phyloP scores from a whole-genome alignment of 169 alveolate genomes.

The Eimeria tenella region DNA sequence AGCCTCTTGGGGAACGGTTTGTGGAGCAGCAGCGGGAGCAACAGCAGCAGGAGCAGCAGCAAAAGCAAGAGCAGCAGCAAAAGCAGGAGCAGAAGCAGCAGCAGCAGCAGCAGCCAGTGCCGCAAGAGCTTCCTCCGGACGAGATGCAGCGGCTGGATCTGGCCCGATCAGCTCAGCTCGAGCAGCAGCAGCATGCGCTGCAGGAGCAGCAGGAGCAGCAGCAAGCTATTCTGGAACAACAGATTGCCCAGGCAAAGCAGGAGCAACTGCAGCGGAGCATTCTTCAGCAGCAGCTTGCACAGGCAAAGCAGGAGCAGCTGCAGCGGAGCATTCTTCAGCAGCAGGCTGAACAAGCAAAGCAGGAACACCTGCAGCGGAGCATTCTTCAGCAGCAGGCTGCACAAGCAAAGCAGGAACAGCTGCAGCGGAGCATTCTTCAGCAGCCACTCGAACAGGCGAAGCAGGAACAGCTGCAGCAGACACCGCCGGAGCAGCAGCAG shows the following conservation, averaged over 20 bases:
- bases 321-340: too few relatives aligned
- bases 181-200: not conserved
- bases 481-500: too few relatives aligned
- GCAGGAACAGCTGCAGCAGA: too few relatives aligned
- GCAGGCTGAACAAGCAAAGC: too few relatives aligned
- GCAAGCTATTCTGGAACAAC: not conserved
- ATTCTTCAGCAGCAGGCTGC: too few relatives aligned
- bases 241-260: not conserved
- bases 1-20: not conserved
- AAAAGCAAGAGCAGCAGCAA: slow-evolving; percentile 4
- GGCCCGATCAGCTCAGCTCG: not conserved
- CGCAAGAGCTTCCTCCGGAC: slow-evolving; percentile 17
- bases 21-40: not conserved
- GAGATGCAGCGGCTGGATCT: not conserved
- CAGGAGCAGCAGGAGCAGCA: not conserved
- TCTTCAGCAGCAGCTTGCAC: too few relatives aligned
- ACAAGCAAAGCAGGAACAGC: too few relatives aligned
- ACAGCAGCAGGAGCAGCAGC: slow-evolving; percentile 8
- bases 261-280: not conserved
- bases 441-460: too few relatives aligned
- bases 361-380: too few relatives aligned
- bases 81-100: not conserved
- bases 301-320: too few relatives aligned
- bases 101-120: not conserved
- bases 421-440: too few relatives aligned